Base-by-base conservation (phyloP, 2,329 filamentous ascomycete species). In the Cryphonectria naterciae region DNA sequence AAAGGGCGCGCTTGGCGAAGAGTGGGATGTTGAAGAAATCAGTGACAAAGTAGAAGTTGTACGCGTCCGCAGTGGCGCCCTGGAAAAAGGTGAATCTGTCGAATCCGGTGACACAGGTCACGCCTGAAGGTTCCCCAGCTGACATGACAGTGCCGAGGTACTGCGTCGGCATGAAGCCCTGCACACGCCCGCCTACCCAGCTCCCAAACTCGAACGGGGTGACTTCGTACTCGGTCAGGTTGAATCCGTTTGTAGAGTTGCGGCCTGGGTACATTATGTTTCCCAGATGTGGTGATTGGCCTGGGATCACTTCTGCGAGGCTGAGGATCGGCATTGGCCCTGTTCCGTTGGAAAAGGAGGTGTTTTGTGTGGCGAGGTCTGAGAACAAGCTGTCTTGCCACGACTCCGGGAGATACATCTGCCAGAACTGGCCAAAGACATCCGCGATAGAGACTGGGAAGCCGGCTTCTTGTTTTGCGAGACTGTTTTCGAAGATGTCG, bases 141-240 rank as follows among this genome's bases (percentile, higher is more conserved):
- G 69, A 58, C 74, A 80, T 78, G 2, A 74, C 61, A 1, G 78
- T 79, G 8, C 79, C 79, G 0, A 80, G 70, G 32, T 74, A 79
- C 41, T 75, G 66, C 0, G 76, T 79, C 0, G 77, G 70, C 28
- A 77, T 76, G 37, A 80, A 80, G 0, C 74, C 77, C 32, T 78
- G 77, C 0, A 78, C 73, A 1, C 78, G 69, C 0, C 77, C 76
- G 1, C 78, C 79, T 3, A 69, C 63, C 78, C 79, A 80, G 37
- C 75, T 76, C 10, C 79, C 79, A 32, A 80, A 79, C 63, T 80
- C 78, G 54, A 77, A 80, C 0, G 79, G 78, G 0, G 75, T 80
- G 0, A 80, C 74, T 62, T 80, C 79, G 63, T 79, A 80, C 2
- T 78, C 74, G 0, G 80, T 78, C 2, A 78, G 56, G 32, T 79